Base-by-base conservation (phyloP, 2,329 filamentous ascomycete species). In the Fusarium praegraminearum region DNA sequence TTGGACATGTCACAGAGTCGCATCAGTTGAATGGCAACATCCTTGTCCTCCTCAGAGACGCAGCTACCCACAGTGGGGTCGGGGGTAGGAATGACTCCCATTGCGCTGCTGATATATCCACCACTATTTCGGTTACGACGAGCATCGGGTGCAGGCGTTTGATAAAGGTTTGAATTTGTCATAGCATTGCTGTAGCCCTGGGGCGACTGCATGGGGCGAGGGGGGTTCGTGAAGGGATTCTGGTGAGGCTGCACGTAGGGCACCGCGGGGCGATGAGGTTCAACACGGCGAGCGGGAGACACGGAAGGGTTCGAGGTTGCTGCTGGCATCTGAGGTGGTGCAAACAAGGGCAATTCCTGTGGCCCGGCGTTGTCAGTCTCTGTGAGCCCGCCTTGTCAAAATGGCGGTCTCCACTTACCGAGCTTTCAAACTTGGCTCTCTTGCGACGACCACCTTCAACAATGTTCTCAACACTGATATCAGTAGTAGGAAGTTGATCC, bases 391-490 rank as follows among this genome's bases (percentile, higher is more conserved):
- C 44, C 65, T 73, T 61, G 50, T 56, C 60, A 66, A 71, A 71
- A 71, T 64, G 65, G 65, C 68, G 56, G 69, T 72, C 57, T 73
- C 67, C 60, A 72, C 95, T 90, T 91, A 98, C 95, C 81, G 95
- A 98, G 84, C 95, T 98, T 80, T 98, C 95, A 83, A 91, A 91
- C 81, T 97, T 98, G 75, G 95, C 93, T 77, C 94, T 90, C 85
- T 98, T 98, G 78, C 96, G 91, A 80, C 96, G 91, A 72, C 95
- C 94, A 77, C 97, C 96, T 81, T 98, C 95, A 66, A 99, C 92
- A 80, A 99, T 98, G 79, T 99, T 99, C 74, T 98, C 94, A 73
- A 98, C 89, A 79, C 95, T 98, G 77, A 99, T 99, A 74, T 99
- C 96, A 18, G 96, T 97, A 78, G 93, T 98, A 50, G 93, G 94